Evolutionary conservation across 768 basidiomycete genomes (phyloP).

Genomic region (Kwoniella europaea): DNA sequence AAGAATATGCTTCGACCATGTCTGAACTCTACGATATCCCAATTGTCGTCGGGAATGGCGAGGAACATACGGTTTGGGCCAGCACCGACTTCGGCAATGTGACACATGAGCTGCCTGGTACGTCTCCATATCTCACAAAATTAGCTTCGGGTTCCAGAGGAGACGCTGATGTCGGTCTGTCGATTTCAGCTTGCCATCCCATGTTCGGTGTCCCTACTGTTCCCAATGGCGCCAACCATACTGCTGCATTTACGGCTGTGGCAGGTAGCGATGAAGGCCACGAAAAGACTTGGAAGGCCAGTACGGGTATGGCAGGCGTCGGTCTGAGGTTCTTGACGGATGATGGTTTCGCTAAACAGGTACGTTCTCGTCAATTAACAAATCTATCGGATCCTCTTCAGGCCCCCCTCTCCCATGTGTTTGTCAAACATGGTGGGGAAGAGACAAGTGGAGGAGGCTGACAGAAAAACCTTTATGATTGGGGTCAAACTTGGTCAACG

Average conservation of each 20-base stretch:
- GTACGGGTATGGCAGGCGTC: conserved; percentile 10
- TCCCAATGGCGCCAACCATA: conserved; percentile 36
- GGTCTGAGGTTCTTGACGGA: conserved; percentile 11
- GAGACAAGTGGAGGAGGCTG: too few relatives aligned
- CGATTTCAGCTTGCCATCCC: conserved; percentile 11
- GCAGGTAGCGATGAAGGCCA: conserved; percentile 41
- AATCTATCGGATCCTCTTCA: too few relatives aligned
- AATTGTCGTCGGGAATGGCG: not conserved
- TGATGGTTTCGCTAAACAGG: conserved; percentile 5
- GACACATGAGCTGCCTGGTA: not conserved
- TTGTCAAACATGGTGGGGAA: too few relatives aligned
- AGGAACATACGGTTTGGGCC: not conserved
- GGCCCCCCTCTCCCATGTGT: too few relatives aligned
- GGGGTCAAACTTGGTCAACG: too few relatives aligned
- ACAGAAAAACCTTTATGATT: too few relatives aligned
- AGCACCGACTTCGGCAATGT: conserved; percentile 44
- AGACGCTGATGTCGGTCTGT: not conserved
- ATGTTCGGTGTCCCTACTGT: conserved; percentile 25
- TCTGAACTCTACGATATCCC: not conserved
- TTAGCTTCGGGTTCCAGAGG: not conserved
- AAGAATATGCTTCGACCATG: conserved; percentile 21
- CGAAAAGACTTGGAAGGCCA: conserved; percentile 39
- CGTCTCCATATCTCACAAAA: not conserved
- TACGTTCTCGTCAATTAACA: not conserved
- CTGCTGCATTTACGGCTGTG: conserved; percentile 36